A percentile compares a stretch with the other conserved stretches of the same genome.
Evolutionary conservation across 139 green algal species (phyloP).

Genomic region (Chlorella sp.): DNA sequence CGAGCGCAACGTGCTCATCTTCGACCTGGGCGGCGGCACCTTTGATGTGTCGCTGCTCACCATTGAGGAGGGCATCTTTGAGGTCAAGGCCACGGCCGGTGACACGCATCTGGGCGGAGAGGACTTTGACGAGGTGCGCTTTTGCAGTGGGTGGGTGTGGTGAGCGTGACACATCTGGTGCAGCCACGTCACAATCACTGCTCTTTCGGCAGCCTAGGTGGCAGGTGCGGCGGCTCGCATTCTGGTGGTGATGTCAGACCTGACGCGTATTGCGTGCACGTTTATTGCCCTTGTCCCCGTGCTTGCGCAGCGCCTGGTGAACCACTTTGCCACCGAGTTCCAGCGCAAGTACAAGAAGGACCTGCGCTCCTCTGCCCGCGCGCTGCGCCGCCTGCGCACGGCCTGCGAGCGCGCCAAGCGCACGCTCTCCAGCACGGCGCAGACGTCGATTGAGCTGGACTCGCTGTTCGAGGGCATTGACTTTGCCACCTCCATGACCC

Average conservation of each 20-base stretch:
- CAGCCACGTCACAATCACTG: no score
- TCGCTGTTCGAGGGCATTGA: slow-evolving; percentile 91
- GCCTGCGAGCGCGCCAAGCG: slow-evolving; percentile 98
- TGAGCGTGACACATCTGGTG: no score
- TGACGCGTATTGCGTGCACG: no score
- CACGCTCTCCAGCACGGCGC: slow-evolving; percentile 81
- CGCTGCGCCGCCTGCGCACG: slow-evolving; percentile 91
- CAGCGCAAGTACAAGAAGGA: slow-evolving; percentile 97
- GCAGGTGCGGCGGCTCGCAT: slow-evolving; percentile 42
- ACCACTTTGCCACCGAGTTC: slow-evolving; percentile 88
- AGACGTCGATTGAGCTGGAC: slow-evolving; percentile 96
- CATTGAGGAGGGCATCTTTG: slow-evolving; percentile 98
- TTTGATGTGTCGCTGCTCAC: slow-evolving; percentile 98
- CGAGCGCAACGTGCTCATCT: slow-evolving; percentile 91
- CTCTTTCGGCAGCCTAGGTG: no score
- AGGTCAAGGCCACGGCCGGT: no score
- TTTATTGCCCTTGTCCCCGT: no score
- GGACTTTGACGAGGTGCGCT: no score
- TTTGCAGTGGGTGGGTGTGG: no score
- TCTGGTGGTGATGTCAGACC: slow-evolving; percentile 87
- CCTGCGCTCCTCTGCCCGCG: slow-evolving; percentile 77
- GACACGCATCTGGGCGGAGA: no score
- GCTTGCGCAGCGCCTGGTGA: slow-evolving; percentile 94
- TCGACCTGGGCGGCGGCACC: slow-evolving; percentile 97
- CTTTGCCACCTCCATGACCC: slow-evolving; percentile 94